phyloP scores from a whole-genome alignment of 495 filamentous ascomycete species.

The Tetracladium marchalianum region DNA sequence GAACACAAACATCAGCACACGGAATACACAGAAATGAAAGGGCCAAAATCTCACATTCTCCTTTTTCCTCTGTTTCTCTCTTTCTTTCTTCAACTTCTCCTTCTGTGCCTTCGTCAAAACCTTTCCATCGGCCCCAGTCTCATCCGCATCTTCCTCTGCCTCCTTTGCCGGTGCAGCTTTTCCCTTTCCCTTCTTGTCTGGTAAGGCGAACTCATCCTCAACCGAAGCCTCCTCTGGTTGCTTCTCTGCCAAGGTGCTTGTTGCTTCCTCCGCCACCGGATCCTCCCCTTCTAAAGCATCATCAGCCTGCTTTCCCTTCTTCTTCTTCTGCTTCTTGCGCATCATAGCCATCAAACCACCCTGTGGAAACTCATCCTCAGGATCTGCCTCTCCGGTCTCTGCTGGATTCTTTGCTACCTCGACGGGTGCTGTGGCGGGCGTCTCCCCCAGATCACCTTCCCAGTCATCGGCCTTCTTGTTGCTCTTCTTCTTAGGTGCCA shows the following conservation, averaged over 20 bases:
- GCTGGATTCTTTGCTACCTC: slow-evolving; percentile 37
- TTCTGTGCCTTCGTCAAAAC: slow-evolving; percentile 93
- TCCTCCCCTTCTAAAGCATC: slow-evolving; percentile 70
- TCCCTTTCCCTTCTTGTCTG: slow-evolving; percentile 86
- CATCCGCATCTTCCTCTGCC: slow-evolving; percentile 42
- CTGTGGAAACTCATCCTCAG: slow-evolving; percentile 35
- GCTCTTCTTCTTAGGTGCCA: slow-evolving; percentile 88
- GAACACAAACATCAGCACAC: slow-evolving; percentile 5
- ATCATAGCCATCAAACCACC: slow-evolving; percentile 77
- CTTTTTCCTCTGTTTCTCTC: slow-evolving; percentile 91
- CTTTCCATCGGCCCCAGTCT: slow-evolving; percentile 45
- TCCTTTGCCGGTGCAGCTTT: slow-evolving; percentile 47
- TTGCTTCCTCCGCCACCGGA: slow-evolving; percentile 32
- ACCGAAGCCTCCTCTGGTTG: slow-evolving; percentile 75
- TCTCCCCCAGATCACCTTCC: slow-evolving; percentile 90
- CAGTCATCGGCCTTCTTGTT: slow-evolving; percentile 87
- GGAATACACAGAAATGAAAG: slow-evolving; percentile 2
- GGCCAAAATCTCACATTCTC: slow-evolving; percentile 75
- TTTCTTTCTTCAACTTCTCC: slow-evolving; percentile 89
- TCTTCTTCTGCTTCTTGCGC: slow-evolving; percentile 83
- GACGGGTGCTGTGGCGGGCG: slow-evolving; percentile 30
- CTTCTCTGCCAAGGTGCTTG: slow-evolving; percentile 48
- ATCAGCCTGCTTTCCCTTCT: slow-evolving; percentile 72
- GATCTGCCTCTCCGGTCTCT: slow-evolving; percentile 31
- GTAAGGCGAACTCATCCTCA: slow-evolving; percentile 80